These are phyloP conservation scores for Gaeumannomyces sp. DNA, from an alignment of 2,329 filamentous ascomycete species.

Conservation along the genomic window DNA sequence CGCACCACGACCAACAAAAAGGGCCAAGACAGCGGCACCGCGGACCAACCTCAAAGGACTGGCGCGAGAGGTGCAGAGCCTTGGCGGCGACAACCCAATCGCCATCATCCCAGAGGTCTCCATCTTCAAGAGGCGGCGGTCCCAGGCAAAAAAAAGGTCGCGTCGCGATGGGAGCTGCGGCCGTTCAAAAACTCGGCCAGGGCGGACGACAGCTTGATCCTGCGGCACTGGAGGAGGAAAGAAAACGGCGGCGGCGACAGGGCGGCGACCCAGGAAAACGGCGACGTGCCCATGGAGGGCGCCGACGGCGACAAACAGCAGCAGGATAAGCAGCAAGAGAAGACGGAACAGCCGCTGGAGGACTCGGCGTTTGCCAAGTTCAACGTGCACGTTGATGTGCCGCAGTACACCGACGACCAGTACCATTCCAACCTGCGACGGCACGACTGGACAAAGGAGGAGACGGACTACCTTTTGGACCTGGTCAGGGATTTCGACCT, in stretches of 20 bases:
- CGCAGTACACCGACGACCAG: conserved; percentile 79
- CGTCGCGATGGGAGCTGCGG: conserved; percentile 58
- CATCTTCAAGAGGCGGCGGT: conserved; percentile 52
- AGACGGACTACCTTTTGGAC: conserved; percentile 85
- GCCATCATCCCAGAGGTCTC: conserved; percentile 55
- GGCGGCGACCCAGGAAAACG: background rate
- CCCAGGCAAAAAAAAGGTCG: conserved; percentile 47
- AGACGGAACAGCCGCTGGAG: conserved; percentile 30
- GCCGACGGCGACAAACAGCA: conserved; percentile 21
- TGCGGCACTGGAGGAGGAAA: conserved; percentile 77
- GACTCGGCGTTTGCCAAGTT: conserved; percentile 75
- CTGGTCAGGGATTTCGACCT: conserved; percentile 74
- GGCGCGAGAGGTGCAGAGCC: conserved; percentile 58
- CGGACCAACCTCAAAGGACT: conserved; percentile 51
- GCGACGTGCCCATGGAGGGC: conserved; percentile 26
- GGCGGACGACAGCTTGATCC: conserved; percentile 55
- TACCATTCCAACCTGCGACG: conserved; percentile 70
- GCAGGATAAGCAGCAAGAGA: conserved; percentile 10
- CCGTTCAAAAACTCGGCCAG: conserved; percentile 75
- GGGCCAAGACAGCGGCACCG: conserved; percentile 61
- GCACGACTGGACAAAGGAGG: conserved; percentile 80
- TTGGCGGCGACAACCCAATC: conserved; percentile 61
- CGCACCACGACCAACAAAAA: conserved; percentile 59
- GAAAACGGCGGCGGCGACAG: background rate
- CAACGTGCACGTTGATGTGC: conserved; percentile 73